Evolutionary conservation across 495 filamentous ascomycete genomes (phyloP).

Genomic region (Trichoderma erinaceum): DNA sequence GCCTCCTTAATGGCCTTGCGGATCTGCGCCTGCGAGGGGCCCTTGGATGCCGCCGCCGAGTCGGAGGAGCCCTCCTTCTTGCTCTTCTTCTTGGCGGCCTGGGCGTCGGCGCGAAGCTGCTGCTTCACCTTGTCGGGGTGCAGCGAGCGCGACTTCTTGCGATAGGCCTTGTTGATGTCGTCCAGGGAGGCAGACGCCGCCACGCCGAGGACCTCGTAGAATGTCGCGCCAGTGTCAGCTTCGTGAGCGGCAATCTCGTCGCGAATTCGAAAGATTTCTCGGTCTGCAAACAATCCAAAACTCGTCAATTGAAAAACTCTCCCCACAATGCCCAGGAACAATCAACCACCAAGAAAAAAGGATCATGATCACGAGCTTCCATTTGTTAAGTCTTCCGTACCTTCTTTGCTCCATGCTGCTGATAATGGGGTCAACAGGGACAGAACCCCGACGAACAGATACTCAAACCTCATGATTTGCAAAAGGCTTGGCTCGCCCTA

Average conservation of each 20-base stretch:
- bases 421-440: conserved; percentile 54
- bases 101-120: conserved; percentile 65
- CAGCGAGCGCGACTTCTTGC: conserved; percentile 70
- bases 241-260: conserved; percentile 76
- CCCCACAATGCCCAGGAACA: neutral
- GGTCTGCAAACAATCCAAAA: conserved; percentile 50
- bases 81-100: conserved; percentile 48
- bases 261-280: conserved; percentile 91
- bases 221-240: conserved; percentile 67
- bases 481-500: conserved; percentile 15
- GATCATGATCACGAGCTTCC: neutral
- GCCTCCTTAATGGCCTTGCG: conserved; percentile 68
- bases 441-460: conserved; percentile 49
- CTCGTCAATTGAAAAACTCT: neutral
- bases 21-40: conserved; percentile 66
- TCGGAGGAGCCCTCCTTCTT: conserved; percentile 58
- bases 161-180: conserved; percentile 88
- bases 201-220: conserved; percentile 90
- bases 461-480: conserved; percentile 48
- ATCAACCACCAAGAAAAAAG: no score
- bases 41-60: conserved; percentile 37
- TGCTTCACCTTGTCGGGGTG: conserved; percentile 96
- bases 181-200: conserved; percentile 66
- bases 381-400: conserved; percentile 36
- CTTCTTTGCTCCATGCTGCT: conserved; percentile 80